Percentiles rank a stretch among this genome's conserved stretches.
These are phyloP conservation scores for Hirschfeldia incana DNA, from an alignment of 345 rosid species.

Conservation along the genomic window DNA sequence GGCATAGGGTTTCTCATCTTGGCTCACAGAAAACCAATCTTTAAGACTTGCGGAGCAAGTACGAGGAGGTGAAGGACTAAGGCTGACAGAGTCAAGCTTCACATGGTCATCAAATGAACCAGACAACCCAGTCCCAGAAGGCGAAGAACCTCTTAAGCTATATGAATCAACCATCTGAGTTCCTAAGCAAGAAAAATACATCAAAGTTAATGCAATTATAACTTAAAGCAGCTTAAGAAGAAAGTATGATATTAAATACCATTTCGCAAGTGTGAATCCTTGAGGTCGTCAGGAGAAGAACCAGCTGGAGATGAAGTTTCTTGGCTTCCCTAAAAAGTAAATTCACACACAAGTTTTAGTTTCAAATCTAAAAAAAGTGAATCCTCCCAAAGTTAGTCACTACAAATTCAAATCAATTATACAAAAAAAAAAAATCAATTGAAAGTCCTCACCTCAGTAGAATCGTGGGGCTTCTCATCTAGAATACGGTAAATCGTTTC, in stretches of 20 bases:
- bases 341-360: constrained; percentile 25
- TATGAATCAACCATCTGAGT: constrained; percentile 38
- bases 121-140: constrained; percentile 24
- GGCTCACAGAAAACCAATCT: constrained; percentile 40
- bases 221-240: neutral
- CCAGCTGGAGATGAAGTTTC: constrained; percentile 39
- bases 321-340: constrained; percentile 45
- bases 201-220: neutral
- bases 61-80: constrained; percentile 41
- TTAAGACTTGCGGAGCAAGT: constrained; percentile 49
- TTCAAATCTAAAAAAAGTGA: neutral
- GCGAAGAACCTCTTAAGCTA: constrained; percentile 34
- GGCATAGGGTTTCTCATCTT: constrained; percentile 32
- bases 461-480: constrained; percentile 39
- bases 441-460: constrained; percentile 34
- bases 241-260: constrained; percentile 19
- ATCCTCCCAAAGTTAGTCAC: too few relatives aligned
- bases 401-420: too few relatives aligned
- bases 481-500: constrained; percentile 43
- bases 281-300: constrained; percentile 35
- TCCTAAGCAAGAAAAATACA: constrained; percentile 37
- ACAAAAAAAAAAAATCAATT: too few relatives aligned
- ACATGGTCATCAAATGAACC: constrained; percentile 38
- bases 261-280: constrained; percentile 39
- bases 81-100: constrained; percentile 32